Conservation (phyloP, 2,329 filamentous ascomycete species). For the Xylaria sp. region DNA sequence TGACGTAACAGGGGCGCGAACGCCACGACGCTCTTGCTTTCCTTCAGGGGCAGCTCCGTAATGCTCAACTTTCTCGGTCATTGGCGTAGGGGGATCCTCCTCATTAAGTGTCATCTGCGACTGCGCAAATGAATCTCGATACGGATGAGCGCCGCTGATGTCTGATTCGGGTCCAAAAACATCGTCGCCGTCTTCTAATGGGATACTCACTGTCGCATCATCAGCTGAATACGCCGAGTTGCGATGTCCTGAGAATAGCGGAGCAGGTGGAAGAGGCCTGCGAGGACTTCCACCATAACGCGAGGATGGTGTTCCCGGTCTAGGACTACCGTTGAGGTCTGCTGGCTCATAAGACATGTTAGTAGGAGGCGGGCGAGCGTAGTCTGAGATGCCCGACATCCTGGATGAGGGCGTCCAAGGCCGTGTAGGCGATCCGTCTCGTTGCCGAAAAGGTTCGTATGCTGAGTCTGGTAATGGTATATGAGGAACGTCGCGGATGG, state of each 20-base stretch:
- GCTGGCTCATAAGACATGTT: constrained; percentile 82
- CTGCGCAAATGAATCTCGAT: constrained; percentile 67
- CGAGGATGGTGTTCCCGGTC: constrained; percentile 90
- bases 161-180: constrained; percentile 74
- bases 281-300: constrained; percentile 88
- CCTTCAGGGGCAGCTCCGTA: constrained; percentile 90
- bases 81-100: constrained; percentile 51
- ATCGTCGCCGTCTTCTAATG: constrained; percentile 74
- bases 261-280: constrained; percentile 86
- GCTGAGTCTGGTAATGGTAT: constrained; percentile 72
- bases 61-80: constrained; percentile 73
- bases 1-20: constrained; percentile 85
- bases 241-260: constrained; percentile 75
- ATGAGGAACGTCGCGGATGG: constrained; percentile 66
- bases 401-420: constrained; percentile 66
- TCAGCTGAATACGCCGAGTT: constrained; percentile 67
- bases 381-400: constrained; percentile 65
- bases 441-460: constrained; percentile 66
- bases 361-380: constrained; percentile 75
- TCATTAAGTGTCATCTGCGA: constrained; percentile 67
- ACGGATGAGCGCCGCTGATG: constrained; percentile 64
- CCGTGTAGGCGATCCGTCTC: constrained; percentile 64
- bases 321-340: constrained; percentile 87
- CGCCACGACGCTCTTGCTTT: constrained; percentile 86
- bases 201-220: constrained; percentile 77